Base-by-base conservation (phyloP, 2,329 filamentous ascomycete genomes). In the Hyphodiscus sp. region DNA sequence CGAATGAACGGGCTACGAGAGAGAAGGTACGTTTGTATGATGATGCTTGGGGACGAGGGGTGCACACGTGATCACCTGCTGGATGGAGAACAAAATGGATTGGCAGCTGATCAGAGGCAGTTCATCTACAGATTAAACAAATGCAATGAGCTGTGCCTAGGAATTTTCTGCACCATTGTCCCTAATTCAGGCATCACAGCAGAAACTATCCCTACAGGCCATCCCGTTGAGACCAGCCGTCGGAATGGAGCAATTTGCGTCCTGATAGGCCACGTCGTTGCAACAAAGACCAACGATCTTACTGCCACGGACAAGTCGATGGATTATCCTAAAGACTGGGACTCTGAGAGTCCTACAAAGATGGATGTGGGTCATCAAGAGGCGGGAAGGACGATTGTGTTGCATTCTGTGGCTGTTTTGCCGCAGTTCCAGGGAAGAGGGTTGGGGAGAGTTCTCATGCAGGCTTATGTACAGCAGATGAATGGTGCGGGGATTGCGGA, bases 401-500 rank as follows among this genome's bases (percentile, higher is more conserved):
- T 96, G 48, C 91, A 96, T 70, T 92, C 88, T 0, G 76, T 96
- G 5, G 89, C 87, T 18, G 85, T 96, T 6, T 76, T 87, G 51
- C 89, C 89, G 0, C 80, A 84, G 55, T 82, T 90, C 53, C 89
- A 94, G 60, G 77, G 81, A 33, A 82, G 83, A 53, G 87, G 89
- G 1, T 74, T 95, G 2, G 91, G 88, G 16, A 83, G 80, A 58
- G 82, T 85, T 19, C 72, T 95, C 55, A 76, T 95, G 73, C 85
- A 82, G 69, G 79, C 85, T 2, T 96, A 91, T 65, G 76, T 91
- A 52, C 85, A 91, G 67, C 80, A 88, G 50, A 86, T 94, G 71
- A 83, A 82, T 65, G 80, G 82, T 56, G 80, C 85, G 1, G 83
- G 78, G 1, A 77, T 89, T 47, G 87, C 83, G 2, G 83, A 91